Conservation (phyloP, 805 yeast genomes). For the Lachancea thermotolerans region DNA sequence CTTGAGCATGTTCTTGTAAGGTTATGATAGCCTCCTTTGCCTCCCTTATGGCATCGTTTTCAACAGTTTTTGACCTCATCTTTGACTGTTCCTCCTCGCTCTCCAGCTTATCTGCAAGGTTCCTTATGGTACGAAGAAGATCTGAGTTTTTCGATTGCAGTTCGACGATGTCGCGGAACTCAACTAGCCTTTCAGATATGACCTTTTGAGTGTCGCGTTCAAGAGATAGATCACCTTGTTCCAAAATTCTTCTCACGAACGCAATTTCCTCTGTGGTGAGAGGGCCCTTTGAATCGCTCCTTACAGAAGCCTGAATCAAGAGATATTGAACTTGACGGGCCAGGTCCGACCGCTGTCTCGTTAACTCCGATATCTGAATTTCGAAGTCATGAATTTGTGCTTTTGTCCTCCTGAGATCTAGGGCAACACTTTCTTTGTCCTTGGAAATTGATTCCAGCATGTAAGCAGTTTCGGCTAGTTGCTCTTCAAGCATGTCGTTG, state of each 20-base stretch:
- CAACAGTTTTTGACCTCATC: constrained; percentile 18
- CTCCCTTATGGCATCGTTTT: constrained; percentile 46
- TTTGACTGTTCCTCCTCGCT: constrained; percentile 42
- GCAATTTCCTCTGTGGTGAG: constrained; percentile 57
- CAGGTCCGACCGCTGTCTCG: constrained; percentile 59
- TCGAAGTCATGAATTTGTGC: constrained; percentile 29
- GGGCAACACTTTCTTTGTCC: constrained; percentile 39
- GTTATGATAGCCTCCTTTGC: constrained; percentile 64
- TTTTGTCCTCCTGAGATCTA: constrained; percentile 17
- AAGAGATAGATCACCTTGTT: constrained; percentile 26
- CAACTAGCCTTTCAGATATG: constrained; percentile 66
- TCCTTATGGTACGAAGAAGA: constrained; percentile 59
- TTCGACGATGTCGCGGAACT: constrained; percentile 60
- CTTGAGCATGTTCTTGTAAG: constrained; percentile 51
- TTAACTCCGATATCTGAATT: constrained; percentile 36
- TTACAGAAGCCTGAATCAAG: constrained; percentile 56
- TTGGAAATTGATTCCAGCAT: constrained; percentile 47
- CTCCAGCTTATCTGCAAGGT: constrained; percentile 67
- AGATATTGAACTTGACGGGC: constrained; percentile 77
- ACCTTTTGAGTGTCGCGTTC: constrained; percentile 65
- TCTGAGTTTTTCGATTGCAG: constrained; percentile 71
- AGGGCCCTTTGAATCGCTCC: constrained; percentile 51
- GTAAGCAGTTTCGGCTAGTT: constrained; percentile 47
- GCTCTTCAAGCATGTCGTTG: constrained; percentile 49
- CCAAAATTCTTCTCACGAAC: constrained; percentile 49